Percentiles rank a stretch among this genome's conserved stretches.
Evolutionary conservation across 2,329 filamentous ascomycete genomes (phyloP).

Genomic region (Xylariaceae sp.): DNA sequence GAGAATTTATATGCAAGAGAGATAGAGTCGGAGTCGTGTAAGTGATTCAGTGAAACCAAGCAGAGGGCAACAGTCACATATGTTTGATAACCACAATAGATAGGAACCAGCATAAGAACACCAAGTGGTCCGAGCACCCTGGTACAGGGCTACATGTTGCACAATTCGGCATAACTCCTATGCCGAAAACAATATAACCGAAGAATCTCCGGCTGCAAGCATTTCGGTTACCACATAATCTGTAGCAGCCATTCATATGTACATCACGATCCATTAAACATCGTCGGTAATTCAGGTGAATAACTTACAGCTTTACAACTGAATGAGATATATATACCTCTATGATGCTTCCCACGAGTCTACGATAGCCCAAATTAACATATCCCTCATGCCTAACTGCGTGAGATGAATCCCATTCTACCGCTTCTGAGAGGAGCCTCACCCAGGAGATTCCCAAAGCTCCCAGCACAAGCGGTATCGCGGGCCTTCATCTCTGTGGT

Average conservation of each 20-base stretch:
- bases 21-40: background rate
- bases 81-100: too few relatives aligned
- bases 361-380: background rate
- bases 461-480: slow-evolving; percentile 12
- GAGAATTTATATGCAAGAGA: background rate
- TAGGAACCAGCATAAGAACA: too few relatives aligned
- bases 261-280: background rate
- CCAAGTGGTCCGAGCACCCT: too few relatives aligned
- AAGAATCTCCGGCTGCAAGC: background rate
- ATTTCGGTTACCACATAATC: background rate
- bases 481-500: slow-evolving; percentile 35
- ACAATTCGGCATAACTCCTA: too few relatives aligned
- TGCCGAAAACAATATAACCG: background rate
- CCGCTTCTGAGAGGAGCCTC: slow-evolving; percentile 28
- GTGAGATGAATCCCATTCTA: slow-evolving; percentile 28
- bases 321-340: slow-evolving; percentile 3
- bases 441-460: slow-evolving; percentile 17
- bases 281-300: background rate
- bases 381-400: slow-evolving; percentile 5
- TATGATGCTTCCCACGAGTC: slow-evolving; percentile 8
- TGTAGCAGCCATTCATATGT: background rate
- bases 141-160: too few relatives aligned
- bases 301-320: background rate
- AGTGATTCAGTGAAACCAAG: background rate
- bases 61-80: too few relatives aligned